Evolutionary conservation across 768 basidiomycete genomes (phyloP), one percentile per base, ranked within the genome.

Genomic region (Austroboletus festivus): DNA sequence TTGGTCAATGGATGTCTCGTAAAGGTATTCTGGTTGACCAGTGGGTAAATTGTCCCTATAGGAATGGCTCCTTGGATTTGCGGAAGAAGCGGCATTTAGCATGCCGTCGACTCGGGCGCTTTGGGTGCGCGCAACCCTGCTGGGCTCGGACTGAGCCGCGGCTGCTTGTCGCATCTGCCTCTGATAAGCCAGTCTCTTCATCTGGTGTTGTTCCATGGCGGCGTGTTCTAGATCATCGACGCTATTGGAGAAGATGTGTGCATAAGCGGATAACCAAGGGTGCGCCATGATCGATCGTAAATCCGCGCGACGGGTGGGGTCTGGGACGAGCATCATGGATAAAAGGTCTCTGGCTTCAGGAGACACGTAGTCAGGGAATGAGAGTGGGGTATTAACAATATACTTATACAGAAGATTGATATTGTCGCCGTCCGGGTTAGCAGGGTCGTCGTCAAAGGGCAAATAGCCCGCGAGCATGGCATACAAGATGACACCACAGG

Each of bases 361-460:
- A 5, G 91, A 89, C 59, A 97, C 83, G 68, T 95, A 95, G 39
- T 95, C 91, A n/a, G 94, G 95, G 75, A 98, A 97, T 20, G 91
- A 89, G 51, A 98, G 83, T 10, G 89, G 89, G 1, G 96, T 99
- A 74, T 86, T 93, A 70, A 98, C 87, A 69, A 99, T 99, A 71
- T 99, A 98, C 66, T 89, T 92, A 82, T 99, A 98, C 40, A 99
- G 73, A 5, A 98, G 80, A 63, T 98, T 98, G 74, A 98, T 99
- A 73, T 99, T 98, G 73, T 99, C 95, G 50, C 96, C 96, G 47
- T 98, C 96, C 4, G 96, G 96, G 66, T 98, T 99, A 23, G 85
- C 87, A 1, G 96, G 96, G 69, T 99, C 96, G 68, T 98, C 96
- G 69, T 98, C 96, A 69, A 97, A 99, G 20, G 96, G 96, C n/a